Evolutionary conservation across 2,329 filamentous ascomycete species (phyloP).

Genomic region (Xylaria digitata): DNA sequence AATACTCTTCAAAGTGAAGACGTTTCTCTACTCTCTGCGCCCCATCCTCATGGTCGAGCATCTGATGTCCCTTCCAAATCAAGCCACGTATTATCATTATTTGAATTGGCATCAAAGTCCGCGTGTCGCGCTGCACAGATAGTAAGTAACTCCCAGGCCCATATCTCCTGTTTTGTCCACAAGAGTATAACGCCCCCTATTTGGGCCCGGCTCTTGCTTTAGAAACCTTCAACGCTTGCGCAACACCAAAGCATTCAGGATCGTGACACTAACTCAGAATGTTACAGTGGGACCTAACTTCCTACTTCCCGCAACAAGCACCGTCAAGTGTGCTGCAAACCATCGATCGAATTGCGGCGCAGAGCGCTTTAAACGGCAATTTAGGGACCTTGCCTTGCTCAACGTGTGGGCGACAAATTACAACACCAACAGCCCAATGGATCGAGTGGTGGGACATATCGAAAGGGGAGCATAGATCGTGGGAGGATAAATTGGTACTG

Average conservation of each 20-base stretch:
- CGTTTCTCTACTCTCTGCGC: conserved; percentile 36
- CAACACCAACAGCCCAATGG: conserved; percentile 68
- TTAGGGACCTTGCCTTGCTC: conserved; percentile 64
- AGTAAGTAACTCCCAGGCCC: conserved; percentile 11
- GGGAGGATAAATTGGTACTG: background rate
- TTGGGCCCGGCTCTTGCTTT: background rate
- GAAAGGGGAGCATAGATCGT: background rate
- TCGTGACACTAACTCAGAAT: conserved; percentile 10
- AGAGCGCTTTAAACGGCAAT: conserved; percentile 55
- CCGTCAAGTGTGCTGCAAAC: conserved; percentile 55
- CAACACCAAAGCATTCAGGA: background rate
- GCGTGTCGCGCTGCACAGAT: conserved; percentile 59
- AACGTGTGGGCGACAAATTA: conserved; percentile 60
- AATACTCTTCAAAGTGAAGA: conserved; percentile 43
- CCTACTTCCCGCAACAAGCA: conserved; percentile 56
- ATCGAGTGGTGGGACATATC: conserved; percentile 69
- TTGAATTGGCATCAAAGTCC: conserved; percentile 62
- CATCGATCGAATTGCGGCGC: conserved; percentile 54
- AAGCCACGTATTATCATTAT: conserved; percentile 60
- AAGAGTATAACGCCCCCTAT: background rate
- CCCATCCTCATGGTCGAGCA: conserved; percentile 29
- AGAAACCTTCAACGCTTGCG: background rate
- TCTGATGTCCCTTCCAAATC: conserved; percentile 25
- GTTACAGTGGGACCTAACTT: conserved; percentile 52
- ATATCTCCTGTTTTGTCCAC: background rate